Evolutionary conservation across 495 filamentous ascomycete genomes (phyloP).

Genomic region (Aspergillus funiculosus): DNA sequence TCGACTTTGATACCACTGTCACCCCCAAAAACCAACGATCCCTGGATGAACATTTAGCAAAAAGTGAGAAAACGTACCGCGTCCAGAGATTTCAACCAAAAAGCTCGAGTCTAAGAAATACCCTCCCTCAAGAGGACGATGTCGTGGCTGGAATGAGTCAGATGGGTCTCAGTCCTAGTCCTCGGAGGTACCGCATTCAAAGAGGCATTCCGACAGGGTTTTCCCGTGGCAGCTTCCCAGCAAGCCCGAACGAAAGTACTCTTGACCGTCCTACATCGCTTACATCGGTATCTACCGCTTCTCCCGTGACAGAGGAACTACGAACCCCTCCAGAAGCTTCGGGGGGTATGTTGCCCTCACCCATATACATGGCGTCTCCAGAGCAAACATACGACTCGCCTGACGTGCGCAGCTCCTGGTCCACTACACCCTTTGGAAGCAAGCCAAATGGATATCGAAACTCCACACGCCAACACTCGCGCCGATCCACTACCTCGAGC

Average conservation of each 20-base stretch:
- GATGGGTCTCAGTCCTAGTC: constrained; percentile 21
- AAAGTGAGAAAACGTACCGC: constrained; percentile 24
- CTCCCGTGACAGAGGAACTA: constrained; percentile 46
- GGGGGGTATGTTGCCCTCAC: constrained; percentile 48
- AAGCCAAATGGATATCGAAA: constrained; percentile 36
- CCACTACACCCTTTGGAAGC: constrained; percentile 39
- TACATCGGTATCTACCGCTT: constrained; percentile 54
- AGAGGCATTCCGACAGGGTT: constrained; percentile 27
- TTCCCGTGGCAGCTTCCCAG: constrained; percentile 21
- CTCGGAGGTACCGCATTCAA: constrained; percentile 20
- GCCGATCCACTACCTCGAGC: constrained; percentile 43
- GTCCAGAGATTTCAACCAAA: constrained; percentile 33
- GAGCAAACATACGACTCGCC: constrained; percentile 39
- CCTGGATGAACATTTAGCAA: constrained; percentile 38
- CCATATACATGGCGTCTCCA: constrained; percentile 44
- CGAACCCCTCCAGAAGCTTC: constrained; percentile 46
- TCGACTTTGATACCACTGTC: constrained; percentile 38
- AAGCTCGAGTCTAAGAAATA: constrained; percentile 37
- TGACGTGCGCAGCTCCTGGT: constrained; percentile 49
- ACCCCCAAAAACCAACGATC: constrained; percentile 34
- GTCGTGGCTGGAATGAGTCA: constrained; percentile 13
- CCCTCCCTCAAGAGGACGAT: constrained; percentile 35
- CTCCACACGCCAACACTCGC: constrained; percentile 37
- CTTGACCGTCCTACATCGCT: constrained; percentile 51
- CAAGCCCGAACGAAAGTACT: constrained; percentile 25